Evolutionary conservation across 78 protist genomes (phyloP).

Genomic region (Dictyostelium firmibasis): DNA sequence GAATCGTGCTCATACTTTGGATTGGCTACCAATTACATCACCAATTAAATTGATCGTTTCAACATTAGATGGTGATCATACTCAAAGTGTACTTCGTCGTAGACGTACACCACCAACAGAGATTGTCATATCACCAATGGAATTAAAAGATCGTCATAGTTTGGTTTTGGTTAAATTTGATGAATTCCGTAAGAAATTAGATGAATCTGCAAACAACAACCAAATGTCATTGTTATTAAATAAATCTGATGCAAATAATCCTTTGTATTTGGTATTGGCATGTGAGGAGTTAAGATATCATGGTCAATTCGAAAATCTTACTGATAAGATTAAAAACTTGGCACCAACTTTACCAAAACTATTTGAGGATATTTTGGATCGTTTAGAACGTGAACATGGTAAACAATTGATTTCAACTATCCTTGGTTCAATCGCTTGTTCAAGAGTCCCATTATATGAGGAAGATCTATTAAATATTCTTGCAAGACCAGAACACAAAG

Average conservation of each 20-base stretch:
- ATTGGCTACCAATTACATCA: conserved; percentile 72
- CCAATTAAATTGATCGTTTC: conserved; percentile 40
- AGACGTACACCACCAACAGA: conserved; percentile 26
- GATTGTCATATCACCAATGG: conserved; percentile 48
- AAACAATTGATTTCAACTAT: conserved; percentile 7
- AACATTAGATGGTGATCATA: conserved; percentile 49
- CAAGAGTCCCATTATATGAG: conserved; percentile 64
- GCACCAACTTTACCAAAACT: conserved; percentile 58
- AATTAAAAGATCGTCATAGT: conserved; percentile 14
- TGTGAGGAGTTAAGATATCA: conserved; percentile 77
- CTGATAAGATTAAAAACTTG: conserved; percentile 40
- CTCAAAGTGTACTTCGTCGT: conserved; percentile 2
- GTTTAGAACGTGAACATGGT: conserved; percentile 79
- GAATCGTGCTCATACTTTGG: conserved; percentile 71
- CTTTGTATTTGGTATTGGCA: conserved; percentile 72
- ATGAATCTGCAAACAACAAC: conserved; percentile 68
- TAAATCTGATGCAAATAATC: conserved; percentile 74
- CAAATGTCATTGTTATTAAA: conserved; percentile 63
- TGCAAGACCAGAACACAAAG: conserved; percentile 21
- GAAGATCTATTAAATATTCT: conserved; percentile 21
- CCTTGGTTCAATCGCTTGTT: conserved; percentile 56
- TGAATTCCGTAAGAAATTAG: conserved; percentile 83
- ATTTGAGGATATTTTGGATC: conserved; percentile 65
- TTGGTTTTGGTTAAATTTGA: conserved; percentile 40
- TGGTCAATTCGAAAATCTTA: conserved; percentile 80